These are phyloP conservation scores for Hypholoma fasciculare DNA, from an alignment of 768 basidiomycete species.

Conservation along the genomic window DNA sequence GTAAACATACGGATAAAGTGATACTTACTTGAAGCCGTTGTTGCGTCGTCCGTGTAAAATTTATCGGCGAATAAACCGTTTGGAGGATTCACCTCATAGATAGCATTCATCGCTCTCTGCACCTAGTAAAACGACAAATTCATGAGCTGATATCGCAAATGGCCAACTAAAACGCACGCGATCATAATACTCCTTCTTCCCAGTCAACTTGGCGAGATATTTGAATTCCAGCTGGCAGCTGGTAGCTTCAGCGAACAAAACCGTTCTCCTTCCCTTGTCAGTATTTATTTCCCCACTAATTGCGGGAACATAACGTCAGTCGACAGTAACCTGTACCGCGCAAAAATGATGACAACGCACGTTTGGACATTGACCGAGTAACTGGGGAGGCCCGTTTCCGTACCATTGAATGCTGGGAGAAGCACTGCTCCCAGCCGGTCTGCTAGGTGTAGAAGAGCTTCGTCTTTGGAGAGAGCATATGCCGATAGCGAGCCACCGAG, in stretches of 20 bases:
- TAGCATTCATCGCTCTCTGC: slow-evolving; percentile 36
- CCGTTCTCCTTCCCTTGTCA: slow-evolving; percentile 6
- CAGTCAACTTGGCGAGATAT: slow-evolving; percentile 69
- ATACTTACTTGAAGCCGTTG: slow-evolving; percentile 24
- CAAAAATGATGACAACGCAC: slow-evolving; percentile 26
- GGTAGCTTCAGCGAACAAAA: slow-evolving; percentile 38
- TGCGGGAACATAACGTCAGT: neutral
- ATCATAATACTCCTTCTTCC: slow-evolving; percentile 52
- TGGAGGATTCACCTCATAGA: slow-evolving; percentile 29
- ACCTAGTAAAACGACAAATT: slow-evolving; percentile 20
- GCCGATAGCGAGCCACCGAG: slow-evolving; percentile 79
- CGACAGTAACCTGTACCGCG: neutral
- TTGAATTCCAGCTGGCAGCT: slow-evolving; percentile 75
- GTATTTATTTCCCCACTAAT: slow-evolving; percentile 28
- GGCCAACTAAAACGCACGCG: slow-evolving; percentile 18
- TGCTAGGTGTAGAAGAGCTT: slow-evolving; percentile 58
- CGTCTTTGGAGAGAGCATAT: slow-evolving; percentile 69
- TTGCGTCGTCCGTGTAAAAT: slow-evolving; percentile 26
- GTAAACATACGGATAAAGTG: neutral
- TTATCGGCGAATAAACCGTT: slow-evolving; percentile 34
- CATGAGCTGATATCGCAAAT: neutral
- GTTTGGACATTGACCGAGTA: slow-evolving; percentile 58
- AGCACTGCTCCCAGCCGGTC: slow-evolving; percentile 67
- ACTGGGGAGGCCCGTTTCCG: slow-evolving; percentile 61
- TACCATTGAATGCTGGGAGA: slow-evolving; percentile 60